Base-by-base conservation (phyloP, 257 asterid species). In the Gardenia jasminoides region DNA sequence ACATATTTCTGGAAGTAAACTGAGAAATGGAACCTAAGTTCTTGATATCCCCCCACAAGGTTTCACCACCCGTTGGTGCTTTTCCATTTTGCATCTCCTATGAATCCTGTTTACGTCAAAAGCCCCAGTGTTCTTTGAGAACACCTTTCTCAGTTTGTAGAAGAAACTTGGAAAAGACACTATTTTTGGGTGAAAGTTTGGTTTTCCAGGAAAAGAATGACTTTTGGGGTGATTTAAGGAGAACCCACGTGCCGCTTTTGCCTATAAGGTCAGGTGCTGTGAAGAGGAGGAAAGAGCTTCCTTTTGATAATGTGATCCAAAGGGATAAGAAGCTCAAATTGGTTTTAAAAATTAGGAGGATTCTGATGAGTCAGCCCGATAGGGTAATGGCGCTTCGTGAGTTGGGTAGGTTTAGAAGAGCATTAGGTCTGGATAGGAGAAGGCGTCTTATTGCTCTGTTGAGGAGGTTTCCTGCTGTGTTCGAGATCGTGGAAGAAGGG, bases 401-500 rank as follows among this genome's bases (percentile, higher is more conserved):
- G 24, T 74, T 96, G 88, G 99, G 99, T 73, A 89, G 85, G 90
- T 96, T 68, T 80, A 86, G 98, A 68, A 96, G 68, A 79, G 90
- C 86, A 2, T 79, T 96, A 82, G 99, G 99, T 13, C 78, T 96
- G 20, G 67, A 91, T 10, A 92, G 83, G 80, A 88, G 87, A 82
- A 86, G 97, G 81, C 86, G 97, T 43, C 90, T 96, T 83, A 93
- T 96, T 22, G 92, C 97, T 33, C 52, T 96, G 81, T 85, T 93
- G 86, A 92, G 83, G 84, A 96, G 85, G 78, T 96, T 96, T 78
- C 98, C 99, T 0, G 93, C 98, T 4, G 98, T 96, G 79, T 96
- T 96, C 82, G 97, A 96, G 87, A 86, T 96, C 78, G 91, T 93
- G 77, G 98, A 96, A 85, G 97, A 96, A 90, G 99, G 98, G 72